Percentiles rank a stretch among this genome's conserved stretches.
phyloP scores from a whole-genome alignment of 176 grass and related monocot species.

The Oryza nivara region DNA sequence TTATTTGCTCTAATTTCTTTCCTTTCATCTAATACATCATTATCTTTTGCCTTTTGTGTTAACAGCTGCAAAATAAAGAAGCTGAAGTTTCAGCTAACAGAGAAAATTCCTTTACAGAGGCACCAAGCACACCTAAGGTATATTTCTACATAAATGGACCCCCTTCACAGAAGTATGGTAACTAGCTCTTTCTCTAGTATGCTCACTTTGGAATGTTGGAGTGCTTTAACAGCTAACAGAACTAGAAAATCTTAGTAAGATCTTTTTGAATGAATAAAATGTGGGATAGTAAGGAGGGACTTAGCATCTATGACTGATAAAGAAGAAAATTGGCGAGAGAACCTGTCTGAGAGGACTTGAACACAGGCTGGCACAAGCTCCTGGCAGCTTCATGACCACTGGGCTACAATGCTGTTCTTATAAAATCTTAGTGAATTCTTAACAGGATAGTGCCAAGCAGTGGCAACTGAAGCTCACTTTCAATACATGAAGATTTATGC shows the following conservation, averaged over 20 bases:
- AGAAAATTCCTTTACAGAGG: slow-evolving; percentile 77
- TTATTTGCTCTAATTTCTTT: slow-evolving; percentile 11
- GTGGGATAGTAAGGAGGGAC: not conserved
- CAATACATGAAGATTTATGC: slow-evolving; percentile 2
- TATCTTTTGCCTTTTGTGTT: slow-evolving; percentile 24
- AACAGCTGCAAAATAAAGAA: slow-evolving; percentile 92
- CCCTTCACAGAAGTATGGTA: not conserved
- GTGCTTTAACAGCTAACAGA: slow-evolving; percentile 1
- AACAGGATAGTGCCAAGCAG: not conserved
- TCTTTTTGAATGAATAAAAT: not conserved
- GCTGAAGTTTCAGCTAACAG: slow-evolving; percentile 80
- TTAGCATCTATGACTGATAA: not conserved
- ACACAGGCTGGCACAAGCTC: not conserved
- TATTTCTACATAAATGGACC: slow-evolving; percentile 29
- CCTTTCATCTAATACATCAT: slow-evolving; percentile 31
- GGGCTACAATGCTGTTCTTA: not conserved
- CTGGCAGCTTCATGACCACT: not conserved
- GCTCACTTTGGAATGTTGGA: not conserved
- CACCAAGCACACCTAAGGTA: slow-evolving; percentile 91
- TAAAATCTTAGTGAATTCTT: slow-evolving; percentile 7
- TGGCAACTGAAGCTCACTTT: not conserved
- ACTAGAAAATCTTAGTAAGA: slow-evolving; percentile 6
- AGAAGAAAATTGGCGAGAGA: not conserved
- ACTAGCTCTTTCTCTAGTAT: not conserved
- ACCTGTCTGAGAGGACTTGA: not conserved